Conservation (phyloP, 331 rosid genomes). For the Cydonia oblonga region DNA sequence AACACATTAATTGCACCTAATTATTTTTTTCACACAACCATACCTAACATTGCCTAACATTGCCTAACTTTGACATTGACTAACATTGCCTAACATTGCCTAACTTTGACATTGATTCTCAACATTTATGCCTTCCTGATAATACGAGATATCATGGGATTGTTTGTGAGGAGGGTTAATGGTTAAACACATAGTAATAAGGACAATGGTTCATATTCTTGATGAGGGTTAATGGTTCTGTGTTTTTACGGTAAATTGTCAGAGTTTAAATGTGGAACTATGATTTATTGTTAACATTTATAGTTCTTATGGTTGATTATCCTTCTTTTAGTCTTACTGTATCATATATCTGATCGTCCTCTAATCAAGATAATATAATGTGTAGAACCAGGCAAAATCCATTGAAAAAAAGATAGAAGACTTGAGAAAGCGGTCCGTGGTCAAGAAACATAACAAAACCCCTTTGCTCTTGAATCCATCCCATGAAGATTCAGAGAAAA, state of each 20-base stretch:
- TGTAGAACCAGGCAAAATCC: slow-evolving; percentile 56
- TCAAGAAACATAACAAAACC: slow-evolving; percentile 23
- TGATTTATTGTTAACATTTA: background rate
- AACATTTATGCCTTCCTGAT: background rate
- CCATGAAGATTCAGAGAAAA: slow-evolving; percentile 22
- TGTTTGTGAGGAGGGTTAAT: background rate
- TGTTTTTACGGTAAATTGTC: background rate
- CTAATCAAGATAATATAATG: slow-evolving; percentile 22
- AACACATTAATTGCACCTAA: too few relatives aligned
- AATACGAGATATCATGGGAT: background rate
- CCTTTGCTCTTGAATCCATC: slow-evolving; percentile 34
- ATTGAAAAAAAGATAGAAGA: slow-evolving; percentile 40
- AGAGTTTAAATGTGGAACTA: background rate
- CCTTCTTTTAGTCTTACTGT: background rate
- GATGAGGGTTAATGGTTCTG: background rate
- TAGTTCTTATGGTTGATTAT: background rate
- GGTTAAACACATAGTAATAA: background rate
- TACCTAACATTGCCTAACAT: too few relatives aligned
- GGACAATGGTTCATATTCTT: background rate
- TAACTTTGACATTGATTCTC: too few relatives aligned
- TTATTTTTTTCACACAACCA: too few relatives aligned
- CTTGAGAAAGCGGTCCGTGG: slow-evolving; percentile 27
- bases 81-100: too few relatives aligned
- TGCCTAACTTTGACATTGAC: too few relatives aligned
- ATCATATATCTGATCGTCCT: slow-evolving; percentile 1